Conservation (phyloP, 352 stramenopile genomes). For the Pythium biforme region DNA sequence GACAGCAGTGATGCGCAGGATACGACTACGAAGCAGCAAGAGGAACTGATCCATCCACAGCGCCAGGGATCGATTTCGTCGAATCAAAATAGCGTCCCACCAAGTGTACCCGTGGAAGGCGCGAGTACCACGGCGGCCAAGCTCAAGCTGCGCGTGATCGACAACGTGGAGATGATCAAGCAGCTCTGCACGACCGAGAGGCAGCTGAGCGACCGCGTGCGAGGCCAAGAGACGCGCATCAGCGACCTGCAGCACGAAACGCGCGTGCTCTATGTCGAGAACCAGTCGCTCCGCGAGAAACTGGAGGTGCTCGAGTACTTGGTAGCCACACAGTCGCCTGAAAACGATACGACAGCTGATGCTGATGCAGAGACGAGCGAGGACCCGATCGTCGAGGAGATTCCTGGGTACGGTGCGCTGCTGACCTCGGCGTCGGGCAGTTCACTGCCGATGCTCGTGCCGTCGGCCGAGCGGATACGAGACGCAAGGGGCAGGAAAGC, state of each 20-base stretch:
- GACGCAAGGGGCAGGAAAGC: slow-evolving; percentile 14
- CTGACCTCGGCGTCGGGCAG: slow-evolving; percentile 3
- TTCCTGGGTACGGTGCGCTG: slow-evolving; percentile 39
- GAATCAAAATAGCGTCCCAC: not conserved
- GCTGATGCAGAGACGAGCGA: not conserved
- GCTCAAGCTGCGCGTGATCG: slow-evolving; percentile 54
- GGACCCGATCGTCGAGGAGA: slow-evolving; percentile 23
- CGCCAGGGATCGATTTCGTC: not conserved
- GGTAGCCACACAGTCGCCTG: slow-evolving; percentile 13
- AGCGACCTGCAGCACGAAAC: slow-evolving; percentile 35
- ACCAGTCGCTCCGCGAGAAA: slow-evolving; percentile 54
- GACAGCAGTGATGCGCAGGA: not conserved
- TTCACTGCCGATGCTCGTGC: slow-evolving; percentile 12
- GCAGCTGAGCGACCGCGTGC: slow-evolving; percentile 29
- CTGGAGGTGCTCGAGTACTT: slow-evolving; percentile 63
- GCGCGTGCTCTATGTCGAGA: slow-evolving; percentile 49
- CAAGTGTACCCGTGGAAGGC: not conserved
- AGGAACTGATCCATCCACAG: not conserved
- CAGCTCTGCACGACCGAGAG: slow-evolving; percentile 48
- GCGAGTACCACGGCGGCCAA: slow-evolving; percentile 21
- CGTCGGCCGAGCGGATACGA: slow-evolving; percentile 27
- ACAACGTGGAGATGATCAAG: slow-evolving; percentile 64
- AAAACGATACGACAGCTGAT: not conserved
- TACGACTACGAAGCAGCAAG: not conserved
- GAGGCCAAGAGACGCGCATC: slow-evolving; percentile 25